Percentiles rank a stretch among this genome's conserved stretches.
Conservation (phyloP, 768 basidiomycete genomes). For the Trametes punicea region DNA sequence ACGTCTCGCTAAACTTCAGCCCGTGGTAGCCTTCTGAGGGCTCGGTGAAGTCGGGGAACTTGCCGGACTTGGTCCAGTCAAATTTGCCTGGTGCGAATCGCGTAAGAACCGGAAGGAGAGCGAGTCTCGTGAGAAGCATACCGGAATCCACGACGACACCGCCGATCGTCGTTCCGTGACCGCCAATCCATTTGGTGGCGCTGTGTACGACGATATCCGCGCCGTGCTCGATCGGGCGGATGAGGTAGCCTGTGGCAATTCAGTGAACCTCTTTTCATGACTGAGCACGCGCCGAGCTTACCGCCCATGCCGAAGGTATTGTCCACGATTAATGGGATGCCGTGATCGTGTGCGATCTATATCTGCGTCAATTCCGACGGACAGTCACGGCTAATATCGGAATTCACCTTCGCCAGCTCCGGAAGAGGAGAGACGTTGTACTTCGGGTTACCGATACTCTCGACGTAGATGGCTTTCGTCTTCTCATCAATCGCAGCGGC, state of each 20-base stretch:
- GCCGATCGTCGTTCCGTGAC: slow-evolving; percentile 76
- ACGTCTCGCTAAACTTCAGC: slow-evolving; percentile 59
- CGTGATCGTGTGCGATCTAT: slow-evolving; percentile 66
- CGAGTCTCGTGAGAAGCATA: slow-evolving; percentile 23
- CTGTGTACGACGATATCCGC: slow-evolving; percentile 81
- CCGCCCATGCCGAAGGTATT: slow-evolving; percentile 78
- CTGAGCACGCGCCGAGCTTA: background rate
- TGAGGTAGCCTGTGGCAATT: slow-evolving; percentile 46
- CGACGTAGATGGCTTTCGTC: slow-evolving; percentile 74
- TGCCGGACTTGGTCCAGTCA: slow-evolving; percentile 65
- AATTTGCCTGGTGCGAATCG: slow-evolving; percentile 51
- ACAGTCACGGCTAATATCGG: background rate
- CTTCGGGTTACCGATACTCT: slow-evolving; percentile 79
- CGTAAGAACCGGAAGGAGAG: background rate
- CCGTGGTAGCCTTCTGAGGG: slow-evolving; percentile 79
- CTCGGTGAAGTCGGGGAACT: slow-evolving; percentile 71
- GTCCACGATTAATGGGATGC: slow-evolving; percentile 77
- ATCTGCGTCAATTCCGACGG: background rate
- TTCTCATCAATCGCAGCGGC: slow-evolving; percentile 68
- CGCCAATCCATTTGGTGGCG: slow-evolving; percentile 84
- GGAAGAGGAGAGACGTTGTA: slow-evolving; percentile 65
- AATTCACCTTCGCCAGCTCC: slow-evolving; percentile 58
- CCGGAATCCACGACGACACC: slow-evolving; percentile 75
- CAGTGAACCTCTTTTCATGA: background rate
- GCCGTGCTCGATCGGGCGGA: slow-evolving; percentile 67